Evolutionary conservation across 345 rosid genomes (phyloP), one percentile per base, ranked within the genome.

Genomic region (Hypericum androsaemum): DNA sequence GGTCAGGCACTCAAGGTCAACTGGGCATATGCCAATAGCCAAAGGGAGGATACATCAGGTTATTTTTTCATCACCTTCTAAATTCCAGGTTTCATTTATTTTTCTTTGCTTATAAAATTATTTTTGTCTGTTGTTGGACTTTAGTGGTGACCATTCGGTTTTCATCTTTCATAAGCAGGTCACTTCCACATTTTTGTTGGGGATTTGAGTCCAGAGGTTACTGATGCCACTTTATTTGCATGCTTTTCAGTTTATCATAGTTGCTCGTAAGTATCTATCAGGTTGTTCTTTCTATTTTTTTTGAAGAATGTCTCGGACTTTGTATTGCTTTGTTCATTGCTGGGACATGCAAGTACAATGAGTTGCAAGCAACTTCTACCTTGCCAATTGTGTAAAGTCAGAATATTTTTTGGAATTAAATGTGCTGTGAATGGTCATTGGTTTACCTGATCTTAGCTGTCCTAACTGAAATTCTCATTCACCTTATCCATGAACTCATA

Each of bases 131-230:
- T 39, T 5, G 14, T n/a, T 17, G 10, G 10, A 7, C 4, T 8
- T 22, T 46, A 10, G 32, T 22, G 32, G 32, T 22, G 32, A 22
- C 4, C 32, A 22, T 22, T 22, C 4, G 32, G 32, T 22, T 22
- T 22, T 22, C 4, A 22, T 22, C 32, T 22, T 22, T 22, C 32
- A 22, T 22, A n/a, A 50, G 41, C 58, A 69, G 74, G 74, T 7
- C 69, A 69, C 43, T 64, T 43, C 17, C 58, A 64, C 57, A 57
- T 70, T 32, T 70, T 70, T 61, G 70, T 70, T 37, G 74, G 74
- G 44, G 74, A 70, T 44, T 60, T 70, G 42, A 70, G 74, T 48
- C 74, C 74, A 7, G 74, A 64, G 57, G 66, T 70, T 70, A 70
- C 74, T 0, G 74, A 70, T 56, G 74, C 74, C 36, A 60, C 74